These are phyloP conservation scores for Phytophthora quininea DNA, from an alignment of 352 stramenopile genomes.

Conservation along the genomic window DNA sequence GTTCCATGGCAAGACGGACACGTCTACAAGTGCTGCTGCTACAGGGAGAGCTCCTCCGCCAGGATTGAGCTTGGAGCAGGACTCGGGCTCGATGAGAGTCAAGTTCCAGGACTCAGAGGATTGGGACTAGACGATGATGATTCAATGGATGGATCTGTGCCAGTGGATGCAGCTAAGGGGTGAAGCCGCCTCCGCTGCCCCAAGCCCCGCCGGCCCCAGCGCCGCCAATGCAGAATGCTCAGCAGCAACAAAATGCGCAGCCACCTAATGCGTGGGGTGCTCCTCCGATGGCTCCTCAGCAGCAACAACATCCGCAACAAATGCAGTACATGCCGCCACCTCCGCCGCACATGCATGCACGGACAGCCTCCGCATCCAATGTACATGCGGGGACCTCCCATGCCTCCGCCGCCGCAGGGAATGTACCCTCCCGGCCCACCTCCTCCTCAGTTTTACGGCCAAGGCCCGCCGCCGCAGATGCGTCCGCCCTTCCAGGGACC, in stretches of 20 bases:
- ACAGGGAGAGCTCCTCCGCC: constrained; percentile 17
- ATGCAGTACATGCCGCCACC: constrained; percentile 35
- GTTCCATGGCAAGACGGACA: constrained; percentile 34
- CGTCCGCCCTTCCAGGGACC: constrained; percentile 30
- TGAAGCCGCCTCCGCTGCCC: constrained; percentile 28
- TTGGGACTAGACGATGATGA: constrained; percentile 83
- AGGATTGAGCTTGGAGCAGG: constrained; percentile 41
- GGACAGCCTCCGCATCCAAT: constrained; percentile 31
- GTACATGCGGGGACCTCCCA: constrained; percentile 48
- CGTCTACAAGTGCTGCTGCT: background rate
- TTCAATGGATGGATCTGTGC: constrained; percentile 6
- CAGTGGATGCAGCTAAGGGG: constrained; percentile 15
- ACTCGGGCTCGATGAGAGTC: constrained; percentile 61
- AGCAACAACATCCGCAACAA: constrained; percentile 29
- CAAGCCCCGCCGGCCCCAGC: constrained; percentile 29
- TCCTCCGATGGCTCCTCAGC: constrained; percentile 23
- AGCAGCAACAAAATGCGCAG: background rate
- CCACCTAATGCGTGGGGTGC: constrained; percentile 41
- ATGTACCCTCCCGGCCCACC: constrained; percentile 41
- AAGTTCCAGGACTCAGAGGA: constrained; percentile 65
- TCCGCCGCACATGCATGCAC: constrained; percentile 46
- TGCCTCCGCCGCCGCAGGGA: constrained; percentile 32
- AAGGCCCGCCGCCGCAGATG: constrained; percentile 32
- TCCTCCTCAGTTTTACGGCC: constrained; percentile 29
- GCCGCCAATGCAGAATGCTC: constrained; percentile 30